phyloP scores from a whole-genome alignment of 1,284 basidiomycete genomes.

The Rhodotorula sp. region DNA sequence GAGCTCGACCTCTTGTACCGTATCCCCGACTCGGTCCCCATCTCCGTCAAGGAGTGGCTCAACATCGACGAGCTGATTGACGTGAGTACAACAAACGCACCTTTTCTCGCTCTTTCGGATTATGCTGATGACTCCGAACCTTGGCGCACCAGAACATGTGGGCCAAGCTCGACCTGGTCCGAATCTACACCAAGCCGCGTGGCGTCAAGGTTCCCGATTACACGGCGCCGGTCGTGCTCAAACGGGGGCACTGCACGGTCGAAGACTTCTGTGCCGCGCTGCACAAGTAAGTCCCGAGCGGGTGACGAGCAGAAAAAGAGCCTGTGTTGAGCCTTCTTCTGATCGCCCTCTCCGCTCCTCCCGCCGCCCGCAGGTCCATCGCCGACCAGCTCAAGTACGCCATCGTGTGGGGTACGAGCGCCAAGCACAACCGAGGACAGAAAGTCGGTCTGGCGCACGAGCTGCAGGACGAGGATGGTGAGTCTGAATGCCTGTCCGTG shows the following conservation, averaged over 20 bases:
- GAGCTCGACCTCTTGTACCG: conserved; percentile 88
- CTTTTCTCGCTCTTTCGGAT: background rate
- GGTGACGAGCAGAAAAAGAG: background rate
- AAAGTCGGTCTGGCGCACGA: conserved; percentile 78
- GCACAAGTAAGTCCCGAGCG: conserved; percentile 10
- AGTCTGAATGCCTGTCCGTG: background rate
- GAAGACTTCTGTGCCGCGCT: conserved; percentile 81
- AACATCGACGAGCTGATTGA: conserved; percentile 77
- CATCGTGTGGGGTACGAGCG: conserved; percentile 84
- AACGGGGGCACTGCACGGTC: conserved; percentile 59
- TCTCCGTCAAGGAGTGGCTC: conserved; percentile 90
- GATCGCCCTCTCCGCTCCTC: background rate
- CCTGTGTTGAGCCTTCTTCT: background rate
- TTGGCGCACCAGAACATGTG: conserved; percentile 61
- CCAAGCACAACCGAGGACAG: conserved; percentile 93
- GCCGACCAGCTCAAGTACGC: conserved; percentile 81
- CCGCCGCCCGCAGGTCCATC: conserved; percentile 64
- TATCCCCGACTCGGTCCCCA: conserved; percentile 92
- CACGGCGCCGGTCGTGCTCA: conserved; percentile 63
- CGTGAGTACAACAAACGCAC: too few species aligned
- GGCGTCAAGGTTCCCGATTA: conserved; percentile 84
- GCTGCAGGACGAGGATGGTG: conserved; percentile 36
- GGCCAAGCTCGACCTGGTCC: conserved; percentile 80
- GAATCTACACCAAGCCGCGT: conserved; percentile 86
- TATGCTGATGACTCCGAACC: background rate